These are phyloP conservation scores for Scedosporium apiospermum DNA, from an alignment of 2,329 filamentous ascomycete genomes.

Conservation along the genomic window DNA sequence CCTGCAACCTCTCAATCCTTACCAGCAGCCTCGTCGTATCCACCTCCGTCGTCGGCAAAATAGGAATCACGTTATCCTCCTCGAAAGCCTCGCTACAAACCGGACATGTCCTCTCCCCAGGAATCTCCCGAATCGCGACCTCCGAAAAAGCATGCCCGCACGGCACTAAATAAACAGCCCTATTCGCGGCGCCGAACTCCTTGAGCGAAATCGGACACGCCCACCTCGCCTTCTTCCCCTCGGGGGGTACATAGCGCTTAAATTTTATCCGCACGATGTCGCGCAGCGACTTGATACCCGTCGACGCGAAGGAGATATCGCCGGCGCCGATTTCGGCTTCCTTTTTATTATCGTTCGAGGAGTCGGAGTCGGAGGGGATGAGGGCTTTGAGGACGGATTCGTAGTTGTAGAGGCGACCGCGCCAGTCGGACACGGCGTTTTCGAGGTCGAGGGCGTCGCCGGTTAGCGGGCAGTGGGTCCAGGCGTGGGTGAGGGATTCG, in stretches of 20 bases:
- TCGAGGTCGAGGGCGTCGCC: conserved; percentile 58
- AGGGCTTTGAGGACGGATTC: conserved; percentile 66
- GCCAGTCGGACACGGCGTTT: conserved; percentile 74
- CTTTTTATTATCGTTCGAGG: conserved; percentile 40
- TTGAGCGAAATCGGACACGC: conserved; percentile 85
- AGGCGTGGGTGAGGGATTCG: conserved; percentile 78
- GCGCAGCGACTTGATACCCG: conserved; percentile 67
- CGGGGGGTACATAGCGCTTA: conserved; percentile 28
- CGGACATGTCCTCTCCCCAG: conserved; percentile 45
- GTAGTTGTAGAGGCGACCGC: conserved; percentile 88
- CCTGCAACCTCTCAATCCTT: conserved; percentile 58
- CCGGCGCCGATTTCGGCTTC: conserved; percentile 16
- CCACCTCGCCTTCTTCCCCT: conserved; percentile 43
- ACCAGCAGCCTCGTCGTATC: conserved; percentile 61
- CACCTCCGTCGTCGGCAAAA: conserved; percentile 60
- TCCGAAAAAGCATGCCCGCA: conserved; percentile 94
- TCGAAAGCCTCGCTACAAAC: conserved; percentile 71
- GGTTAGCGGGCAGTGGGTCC: conserved; percentile 82
- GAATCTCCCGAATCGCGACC: conserved; percentile 72
- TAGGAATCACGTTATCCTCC: conserved; percentile 68
- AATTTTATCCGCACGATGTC: conserved; percentile 86
- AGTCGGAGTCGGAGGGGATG: conserved; percentile 31
- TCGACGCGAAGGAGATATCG: conserved; percentile 28
- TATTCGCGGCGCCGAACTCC: conserved; percentile 68
- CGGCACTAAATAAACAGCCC: conserved; percentile 81